Evolutionary conservation across 257 asterid species (phyloP).

Genomic region (Solanum pimpinellifolium): DNA sequence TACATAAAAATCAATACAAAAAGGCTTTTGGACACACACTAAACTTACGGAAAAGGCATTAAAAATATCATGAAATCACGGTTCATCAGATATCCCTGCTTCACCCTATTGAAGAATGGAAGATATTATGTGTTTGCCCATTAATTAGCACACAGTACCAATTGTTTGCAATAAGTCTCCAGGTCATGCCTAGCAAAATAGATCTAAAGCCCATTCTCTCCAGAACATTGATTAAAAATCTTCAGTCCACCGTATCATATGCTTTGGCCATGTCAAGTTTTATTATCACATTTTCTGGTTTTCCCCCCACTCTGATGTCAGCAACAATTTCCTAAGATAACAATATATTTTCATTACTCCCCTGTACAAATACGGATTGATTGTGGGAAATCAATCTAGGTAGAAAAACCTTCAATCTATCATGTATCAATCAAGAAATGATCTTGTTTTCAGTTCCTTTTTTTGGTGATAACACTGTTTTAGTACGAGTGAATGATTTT

Average conservation of each 20-base stretch:
- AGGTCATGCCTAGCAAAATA: not conserved
- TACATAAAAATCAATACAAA: too few species aligned
- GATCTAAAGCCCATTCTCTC: not conserved
- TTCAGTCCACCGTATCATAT: not conserved
- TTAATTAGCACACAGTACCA: not conserved
- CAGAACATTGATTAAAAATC: not conserved
- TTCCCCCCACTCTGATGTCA: not conserved
- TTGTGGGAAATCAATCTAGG: not conserved
- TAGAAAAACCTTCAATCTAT: not conserved
- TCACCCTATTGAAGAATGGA: not conserved
- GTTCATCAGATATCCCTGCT: not conserved
- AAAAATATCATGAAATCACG: too few species aligned
- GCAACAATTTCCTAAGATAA: not conserved
- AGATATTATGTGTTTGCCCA: not conserved
- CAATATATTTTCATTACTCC: not conserved
- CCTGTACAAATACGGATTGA: not conserved
- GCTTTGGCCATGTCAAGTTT: not conserved
- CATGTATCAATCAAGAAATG: not conserved
- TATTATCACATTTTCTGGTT: not conserved
- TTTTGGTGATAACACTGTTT: too few species aligned
- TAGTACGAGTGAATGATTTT: not conserved
- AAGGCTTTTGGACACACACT: too few species aligned
- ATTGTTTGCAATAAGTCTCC: not conserved
- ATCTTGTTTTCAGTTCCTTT: not conserved
- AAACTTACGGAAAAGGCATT: too few species aligned